Evolutionary conservation across 75 land plant species (phyloP).

Genomic region (Picea sitchensis): DNA sequence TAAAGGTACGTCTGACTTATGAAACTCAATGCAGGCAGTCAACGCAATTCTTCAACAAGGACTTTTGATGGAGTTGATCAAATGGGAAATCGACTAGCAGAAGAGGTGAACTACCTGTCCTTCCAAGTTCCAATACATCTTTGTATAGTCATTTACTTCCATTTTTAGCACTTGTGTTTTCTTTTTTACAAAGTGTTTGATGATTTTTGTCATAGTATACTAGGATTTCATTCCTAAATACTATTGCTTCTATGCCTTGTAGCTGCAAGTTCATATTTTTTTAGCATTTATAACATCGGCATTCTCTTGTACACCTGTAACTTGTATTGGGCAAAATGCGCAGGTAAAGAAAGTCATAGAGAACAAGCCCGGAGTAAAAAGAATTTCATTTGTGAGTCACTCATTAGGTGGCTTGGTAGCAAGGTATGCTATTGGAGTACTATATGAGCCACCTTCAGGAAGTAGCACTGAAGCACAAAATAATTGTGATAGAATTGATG

Average conservation of each 20-base stretch:
- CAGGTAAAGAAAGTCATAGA: slow-evolving; percentile 62
- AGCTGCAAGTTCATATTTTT: not conserved
- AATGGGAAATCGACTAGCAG: slow-evolving; percentile 84
- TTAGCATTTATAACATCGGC: not conserved
- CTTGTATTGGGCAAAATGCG: not conserved
- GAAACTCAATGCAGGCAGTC: slow-evolving; percentile 65
- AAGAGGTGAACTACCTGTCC: slow-evolving; percentile 57
- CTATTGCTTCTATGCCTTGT: not conserved
- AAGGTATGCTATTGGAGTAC: slow-evolving; percentile 80
- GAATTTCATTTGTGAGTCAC: slow-evolving; percentile 79
- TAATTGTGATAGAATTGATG: slow-evolving; percentile 3
- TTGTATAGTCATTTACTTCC: not conserved
- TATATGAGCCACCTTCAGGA: slow-evolving; percentile 35
- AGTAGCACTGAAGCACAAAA: slow-evolving; percentile 7
- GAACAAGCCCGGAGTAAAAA: slow-evolving; percentile 42
- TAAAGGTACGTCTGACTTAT: not conserved
- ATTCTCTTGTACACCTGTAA: not conserved
- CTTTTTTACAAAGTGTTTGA: not conserved
- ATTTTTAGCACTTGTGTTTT: not conserved
- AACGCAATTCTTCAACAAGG: slow-evolving; percentile 42
- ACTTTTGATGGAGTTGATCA: slow-evolving; percentile 93
- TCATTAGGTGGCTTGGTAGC: slow-evolving; percentile 84
- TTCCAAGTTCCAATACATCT: not conserved
- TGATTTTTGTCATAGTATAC: not conserved
- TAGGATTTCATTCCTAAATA: not conserved